Conservation (phyloP, 164 flowering plant species). For the Macadamia integrifolia region DNA sequence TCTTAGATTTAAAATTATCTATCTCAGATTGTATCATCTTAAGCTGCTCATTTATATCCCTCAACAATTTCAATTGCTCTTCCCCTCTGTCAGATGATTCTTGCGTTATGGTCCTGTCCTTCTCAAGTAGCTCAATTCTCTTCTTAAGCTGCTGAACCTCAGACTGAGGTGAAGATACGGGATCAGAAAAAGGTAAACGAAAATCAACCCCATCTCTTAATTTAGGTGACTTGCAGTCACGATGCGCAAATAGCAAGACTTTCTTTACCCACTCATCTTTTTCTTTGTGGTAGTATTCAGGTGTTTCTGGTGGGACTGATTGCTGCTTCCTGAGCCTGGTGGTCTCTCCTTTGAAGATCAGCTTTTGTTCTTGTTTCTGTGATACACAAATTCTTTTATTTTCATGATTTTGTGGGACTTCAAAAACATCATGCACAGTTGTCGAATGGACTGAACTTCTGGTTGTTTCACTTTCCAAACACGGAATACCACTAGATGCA, state of each 20-base stretch:
- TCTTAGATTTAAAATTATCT: constrained; percentile 26
- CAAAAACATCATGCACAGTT: constrained; percentile 57
- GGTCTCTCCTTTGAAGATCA: constrained; percentile 20
- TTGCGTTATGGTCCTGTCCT: constrained; percentile 22
- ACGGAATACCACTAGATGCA: background rate
- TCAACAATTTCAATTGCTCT: constrained; percentile 47
- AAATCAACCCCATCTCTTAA: constrained; percentile 18
- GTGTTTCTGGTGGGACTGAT: constrained; percentile 7
- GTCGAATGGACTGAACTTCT: constrained; percentile 12
- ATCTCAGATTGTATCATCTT: constrained; percentile 45
- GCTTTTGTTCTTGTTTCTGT: constrained; percentile 14
- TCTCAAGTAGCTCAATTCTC: constrained; percentile 46
- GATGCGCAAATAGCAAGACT: constrained; percentile 9
- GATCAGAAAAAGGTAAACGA: constrained; percentile 11
- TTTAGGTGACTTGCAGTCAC: constrained; percentile 17
- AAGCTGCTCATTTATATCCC: constrained; percentile 54
- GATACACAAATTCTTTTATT: constrained; percentile 4
- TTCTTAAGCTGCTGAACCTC: constrained; percentile 32
- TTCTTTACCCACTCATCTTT: constrained; percentile 27
- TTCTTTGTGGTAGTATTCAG: constrained; percentile 15
- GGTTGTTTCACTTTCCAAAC: constrained; percentile 14
- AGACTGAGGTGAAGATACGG: constrained; percentile 14
- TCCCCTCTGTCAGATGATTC: constrained; percentile 28
- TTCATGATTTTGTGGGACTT: constrained; percentile 46
- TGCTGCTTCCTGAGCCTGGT: constrained; percentile 30